Conservation (phyloP, 345 rosid species). For the Mercurialis annua region DNA sequence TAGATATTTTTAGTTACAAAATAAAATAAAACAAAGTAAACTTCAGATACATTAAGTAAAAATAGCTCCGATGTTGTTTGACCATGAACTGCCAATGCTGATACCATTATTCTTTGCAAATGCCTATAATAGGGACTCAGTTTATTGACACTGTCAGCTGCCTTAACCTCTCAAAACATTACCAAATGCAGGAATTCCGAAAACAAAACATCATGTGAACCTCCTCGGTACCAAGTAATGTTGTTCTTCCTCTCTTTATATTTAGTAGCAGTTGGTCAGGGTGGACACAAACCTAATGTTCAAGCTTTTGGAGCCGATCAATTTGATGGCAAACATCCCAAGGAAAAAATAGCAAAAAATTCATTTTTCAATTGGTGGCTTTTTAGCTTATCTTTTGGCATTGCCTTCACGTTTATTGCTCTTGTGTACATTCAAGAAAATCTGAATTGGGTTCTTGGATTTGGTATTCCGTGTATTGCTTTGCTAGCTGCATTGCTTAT, state of each 20-base stretch:
- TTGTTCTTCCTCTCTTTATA: constrained; percentile 2
- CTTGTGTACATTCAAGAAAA: constrained; percentile 6
- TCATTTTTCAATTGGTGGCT: constrained; percentile 6
- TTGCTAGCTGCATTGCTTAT: neutral
- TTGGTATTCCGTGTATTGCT: neutral
- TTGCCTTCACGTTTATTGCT: neutral
- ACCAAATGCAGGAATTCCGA: no score
- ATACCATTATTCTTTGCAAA: no score
- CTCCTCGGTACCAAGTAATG: neutral
- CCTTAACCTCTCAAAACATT: neutral
- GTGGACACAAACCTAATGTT: constrained; percentile 4
- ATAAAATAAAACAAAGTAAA: no score
- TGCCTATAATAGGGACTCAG: constrained; percentile 6
- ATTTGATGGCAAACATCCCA: neutral
- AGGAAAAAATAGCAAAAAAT: neutral
- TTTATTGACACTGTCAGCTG: constrained; percentile 1
- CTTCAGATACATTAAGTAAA: no score
- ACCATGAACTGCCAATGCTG: no score
- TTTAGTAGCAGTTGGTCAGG: constrained; percentile 1
- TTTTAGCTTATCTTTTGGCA: neutral
- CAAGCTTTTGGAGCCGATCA: constrained; percentile 7
- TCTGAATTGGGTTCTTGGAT: neutral
- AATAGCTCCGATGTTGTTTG: no score
- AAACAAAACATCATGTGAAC: neutral
- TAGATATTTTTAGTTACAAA: no score